These are phyloP conservation scores for Teunomyces cretensis DNA, from an alignment of 805 yeast species.

Conservation along the genomic window DNA sequence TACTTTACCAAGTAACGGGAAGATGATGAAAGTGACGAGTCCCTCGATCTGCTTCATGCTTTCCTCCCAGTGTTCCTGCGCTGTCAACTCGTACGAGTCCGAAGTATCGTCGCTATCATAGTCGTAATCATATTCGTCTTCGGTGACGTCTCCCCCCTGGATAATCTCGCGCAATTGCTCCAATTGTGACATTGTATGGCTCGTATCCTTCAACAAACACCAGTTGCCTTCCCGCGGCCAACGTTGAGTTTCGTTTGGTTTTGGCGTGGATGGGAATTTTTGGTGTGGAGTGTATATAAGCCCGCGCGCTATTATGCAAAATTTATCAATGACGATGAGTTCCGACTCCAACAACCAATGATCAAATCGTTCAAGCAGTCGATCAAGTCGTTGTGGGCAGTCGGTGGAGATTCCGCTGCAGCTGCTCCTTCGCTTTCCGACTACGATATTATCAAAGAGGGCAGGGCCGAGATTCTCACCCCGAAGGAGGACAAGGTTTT, in stretches of 20 bases:
- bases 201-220: too few relatives aligned
- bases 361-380: slow-evolving; percentile 4
- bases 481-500: slow-evolving; percentile 84
- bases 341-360: not conserved
- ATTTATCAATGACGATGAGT: not conserved
- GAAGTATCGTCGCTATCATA: slow-evolving; percentile 9
- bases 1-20: slow-evolving; percentile 67
- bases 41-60: slow-evolving; percentile 58
- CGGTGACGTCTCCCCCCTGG: slow-evolving; percentile 2
- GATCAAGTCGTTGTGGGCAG: slow-evolving; percentile 1
- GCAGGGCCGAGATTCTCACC: slow-evolving; percentile 77
- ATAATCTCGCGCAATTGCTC: slow-evolving; percentile 6
- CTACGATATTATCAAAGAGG: slow-evolving; percentile 56
- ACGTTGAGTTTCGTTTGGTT: not conserved
- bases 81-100: slow-evolving; percentile 30
- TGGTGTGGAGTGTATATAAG: not conserved
- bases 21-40: slow-evolving; percentile 56
- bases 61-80: slow-evolving; percentile 76
- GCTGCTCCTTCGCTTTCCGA: slow-evolving; percentile 9
- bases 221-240: not conserved
- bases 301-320: not conserved
- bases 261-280: not conserved
- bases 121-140: slow-evolving; percentile 8
- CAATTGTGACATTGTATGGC: slow-evolving; percentile 7
- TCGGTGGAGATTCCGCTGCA: slow-evolving; percentile 4